phyloP scores from a whole-genome alignment of 2,329 filamentous ascomycete genomes.

The Didymella pomorum region DNA sequence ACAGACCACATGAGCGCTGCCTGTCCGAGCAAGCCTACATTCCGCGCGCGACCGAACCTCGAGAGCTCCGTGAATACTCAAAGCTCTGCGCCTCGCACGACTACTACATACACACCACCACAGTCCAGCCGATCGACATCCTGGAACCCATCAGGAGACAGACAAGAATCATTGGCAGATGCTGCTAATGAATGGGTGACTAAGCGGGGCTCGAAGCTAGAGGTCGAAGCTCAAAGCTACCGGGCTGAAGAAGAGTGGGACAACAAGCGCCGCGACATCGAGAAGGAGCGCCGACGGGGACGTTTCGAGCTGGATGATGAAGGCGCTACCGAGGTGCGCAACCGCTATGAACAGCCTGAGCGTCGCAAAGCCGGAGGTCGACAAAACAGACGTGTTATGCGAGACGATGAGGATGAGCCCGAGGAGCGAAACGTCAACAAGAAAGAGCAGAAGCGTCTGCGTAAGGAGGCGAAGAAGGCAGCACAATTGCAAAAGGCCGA shows the following conservation, averaged over 20 bases:
- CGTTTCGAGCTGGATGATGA: slow-evolving; percentile 40
- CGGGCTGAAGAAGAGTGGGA: slow-evolving; percentile 26
- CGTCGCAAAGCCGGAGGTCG: slow-evolving; percentile 29
- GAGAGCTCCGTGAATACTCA: slow-evolving; percentile 11
- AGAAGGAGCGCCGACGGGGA: slow-evolving; percentile 34
- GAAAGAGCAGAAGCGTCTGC: slow-evolving; percentile 44
- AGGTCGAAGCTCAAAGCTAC: slow-evolving; percentile 22
- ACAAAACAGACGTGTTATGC: slow-evolving; percentile 32
- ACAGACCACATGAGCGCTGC: slow-evolving; percentile 33
- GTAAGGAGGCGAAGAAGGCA: slow-evolving; percentile 47
- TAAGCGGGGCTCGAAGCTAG: slow-evolving; percentile 26
- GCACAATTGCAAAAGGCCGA: slow-evolving; percentile 39
- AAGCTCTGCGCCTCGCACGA: slow-evolving; percentile 12
- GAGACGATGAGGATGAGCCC: slow-evolving; percentile 37
- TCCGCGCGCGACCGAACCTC: slow-evolving; percentile 26
- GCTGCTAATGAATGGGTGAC: slow-evolving; percentile 41
- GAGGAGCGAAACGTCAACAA: slow-evolving; percentile 34
- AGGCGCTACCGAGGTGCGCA: slow-evolving; percentile 26
- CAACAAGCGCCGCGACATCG: slow-evolving; percentile 29
- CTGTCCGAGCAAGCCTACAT: slow-evolving; percentile 38
- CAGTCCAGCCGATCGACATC: slow-evolving; percentile 14
- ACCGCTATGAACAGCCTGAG: slow-evolving; percentile 45
- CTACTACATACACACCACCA: slow-evolving; percentile 21
- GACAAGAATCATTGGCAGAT: slow-evolving; percentile 32
- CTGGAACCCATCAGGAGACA: slow-evolving; percentile 3